Evolutionary conservation across 805 yeast species (phyloP).

Genomic region (Saturnispora dispora): DNA sequence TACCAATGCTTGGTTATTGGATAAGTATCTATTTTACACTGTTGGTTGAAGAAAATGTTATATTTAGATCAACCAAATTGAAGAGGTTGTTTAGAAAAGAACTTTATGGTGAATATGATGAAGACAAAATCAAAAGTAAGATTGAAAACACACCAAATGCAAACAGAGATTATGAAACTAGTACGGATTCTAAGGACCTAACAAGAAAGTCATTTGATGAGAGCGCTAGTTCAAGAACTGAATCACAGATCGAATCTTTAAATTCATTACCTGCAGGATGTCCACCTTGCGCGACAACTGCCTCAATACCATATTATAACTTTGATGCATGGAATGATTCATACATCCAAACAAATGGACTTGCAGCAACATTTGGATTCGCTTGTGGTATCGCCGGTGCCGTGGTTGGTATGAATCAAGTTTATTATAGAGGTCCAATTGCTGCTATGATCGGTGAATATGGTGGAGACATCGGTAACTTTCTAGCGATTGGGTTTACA

Average conservation of each 20-base stretch:
- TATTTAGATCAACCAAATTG: constrained; percentile 50
- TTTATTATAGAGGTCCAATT: constrained; percentile 71
- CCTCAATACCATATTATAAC: constrained; percentile 41
- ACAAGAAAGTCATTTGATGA: neutral
- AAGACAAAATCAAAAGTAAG: neutral
- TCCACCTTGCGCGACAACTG: constrained; percentile 16
- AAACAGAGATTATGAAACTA: neutral
- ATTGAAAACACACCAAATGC: neutral
- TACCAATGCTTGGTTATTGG: constrained; percentile 93
- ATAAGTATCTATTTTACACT: constrained; percentile 70
- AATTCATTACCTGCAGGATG: neutral
- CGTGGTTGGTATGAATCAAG: constrained; percentile 81
- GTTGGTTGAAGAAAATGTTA: constrained; percentile 58
- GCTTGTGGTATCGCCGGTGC: constrained; percentile 71
- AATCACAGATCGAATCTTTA: neutral
- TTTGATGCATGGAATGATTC: constrained; percentile 68
- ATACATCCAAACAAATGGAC: constrained; percentile 52
- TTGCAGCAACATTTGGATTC: constrained; percentile 62
- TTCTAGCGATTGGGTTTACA: constrained; percentile 66
- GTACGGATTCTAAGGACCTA: neutral
- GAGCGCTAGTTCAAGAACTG: neutral
- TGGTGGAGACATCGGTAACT: constrained; percentile 80
- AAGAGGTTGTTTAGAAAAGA: constrained; percentile 34
- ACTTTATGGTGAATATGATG: constrained; percentile 19
- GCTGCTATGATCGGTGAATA: constrained; percentile 54